Evolutionary conservation across 306 rosid genomes (phyloP).

Genomic region (Fragaria iinumae): DNA sequence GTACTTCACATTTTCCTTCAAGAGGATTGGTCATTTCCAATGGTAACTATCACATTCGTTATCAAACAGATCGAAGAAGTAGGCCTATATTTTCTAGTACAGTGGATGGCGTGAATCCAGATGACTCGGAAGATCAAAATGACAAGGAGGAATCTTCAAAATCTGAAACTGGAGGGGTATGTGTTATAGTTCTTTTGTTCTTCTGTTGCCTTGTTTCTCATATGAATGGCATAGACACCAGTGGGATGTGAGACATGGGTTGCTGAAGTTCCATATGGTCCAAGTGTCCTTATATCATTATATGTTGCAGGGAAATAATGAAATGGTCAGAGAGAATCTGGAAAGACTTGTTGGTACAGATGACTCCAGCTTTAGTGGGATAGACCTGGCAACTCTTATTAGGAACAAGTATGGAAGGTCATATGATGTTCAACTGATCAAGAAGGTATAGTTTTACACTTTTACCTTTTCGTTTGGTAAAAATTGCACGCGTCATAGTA

Average conservation of each 20-base stretch:
- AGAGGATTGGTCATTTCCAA: conserved; percentile 42
- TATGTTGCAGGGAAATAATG: conserved; percentile 49
- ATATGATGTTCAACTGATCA: conserved; percentile 87
- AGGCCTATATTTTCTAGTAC: conserved; percentile 48
- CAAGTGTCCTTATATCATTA: background rate
- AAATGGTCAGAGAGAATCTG: conserved; percentile 61
- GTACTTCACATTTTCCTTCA: conserved; percentile 37
- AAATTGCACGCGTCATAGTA: background rate
- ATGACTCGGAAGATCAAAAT: conserved; percentile 52
- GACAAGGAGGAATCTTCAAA: conserved; percentile 42
- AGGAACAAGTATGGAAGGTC: conserved; percentile 93
- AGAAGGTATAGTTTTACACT: conserved; percentile 55
- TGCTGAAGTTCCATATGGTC: background rate
- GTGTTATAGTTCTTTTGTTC: conserved; percentile 18
- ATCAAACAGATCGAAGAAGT: conserved; percentile 36
- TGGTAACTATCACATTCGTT: conserved; percentile 41
- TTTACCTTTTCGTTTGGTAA: background rate
- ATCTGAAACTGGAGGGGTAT: conserved; percentile 50
- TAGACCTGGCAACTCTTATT: conserved; percentile 91
- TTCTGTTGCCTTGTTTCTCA: conserved; percentile 19
- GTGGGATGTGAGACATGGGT: background rate
- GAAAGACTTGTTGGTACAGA: conserved; percentile 85
- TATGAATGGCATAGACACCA: background rate
- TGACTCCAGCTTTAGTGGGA: conserved; percentile 83
- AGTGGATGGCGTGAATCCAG: conserved; percentile 44